Evolutionary conservation across 2,329 filamentous ascomycete species (phyloP), one percentile per base, ranked within the genome.

Genomic region (Akanthomyces lecanii): DNA sequence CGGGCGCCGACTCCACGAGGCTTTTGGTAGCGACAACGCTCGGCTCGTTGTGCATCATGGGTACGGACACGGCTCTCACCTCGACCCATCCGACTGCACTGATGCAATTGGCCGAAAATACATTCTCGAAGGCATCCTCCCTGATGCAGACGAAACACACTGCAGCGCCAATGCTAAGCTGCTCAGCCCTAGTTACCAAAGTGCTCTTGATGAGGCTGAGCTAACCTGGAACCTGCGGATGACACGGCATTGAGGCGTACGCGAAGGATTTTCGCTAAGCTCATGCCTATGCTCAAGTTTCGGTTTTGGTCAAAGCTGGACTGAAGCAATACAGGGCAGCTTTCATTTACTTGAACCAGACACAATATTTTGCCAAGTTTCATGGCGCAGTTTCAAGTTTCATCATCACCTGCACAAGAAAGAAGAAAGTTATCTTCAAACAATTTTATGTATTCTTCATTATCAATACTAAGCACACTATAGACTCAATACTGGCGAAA

Each of bases 131-230:
- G 79, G 79, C 0, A 69, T 67, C 3, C 36, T 82, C 14, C 80
- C 80, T 0, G 67, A 73, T 0, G 73, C 76, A 12, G 68, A 70
- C 0, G 79, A 81, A 69, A 81, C 77, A 21, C 70, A 71, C 12
- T 83, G 81, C 62, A 80, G 73, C 65, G 79, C 80, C 1, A 70
- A 82, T 45, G 73, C 76, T 67, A 82, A 81, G 68, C 80, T 80
- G 4, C 82, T 81, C 59, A 28, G 33, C 16, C 16, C 36, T 3
- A 42, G 36, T 8, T 10, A 42, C 5, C 21, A 5, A 14, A 42
- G 3, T 8, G n/a, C 21, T n/a, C 7, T 42, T 4, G 21, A 10
- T 7, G 50, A 55, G 12, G 36, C 36, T 21, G 36, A 25, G 18
- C 8, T 28, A 8, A 16, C 40, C 8, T 40, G 36, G 36, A 38